Conservation (phyloP, 106 monocot species). For the Dioscorea alata region DNA sequence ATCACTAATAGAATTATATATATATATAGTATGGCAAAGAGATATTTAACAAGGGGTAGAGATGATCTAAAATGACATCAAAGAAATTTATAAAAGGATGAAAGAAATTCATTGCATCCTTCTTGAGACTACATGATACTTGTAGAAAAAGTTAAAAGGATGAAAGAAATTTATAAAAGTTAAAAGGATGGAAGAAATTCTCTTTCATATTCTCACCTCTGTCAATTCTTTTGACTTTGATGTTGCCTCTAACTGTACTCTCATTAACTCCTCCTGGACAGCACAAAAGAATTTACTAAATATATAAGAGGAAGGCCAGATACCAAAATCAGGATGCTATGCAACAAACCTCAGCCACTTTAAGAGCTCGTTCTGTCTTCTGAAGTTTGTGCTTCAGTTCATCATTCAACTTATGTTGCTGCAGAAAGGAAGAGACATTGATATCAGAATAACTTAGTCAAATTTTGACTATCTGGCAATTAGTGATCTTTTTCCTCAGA, state of each 20-base stretch:
- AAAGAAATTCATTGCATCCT: no score
- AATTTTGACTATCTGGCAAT: background rate
- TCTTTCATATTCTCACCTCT: conserved; percentile 9
- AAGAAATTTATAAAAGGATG: no score
- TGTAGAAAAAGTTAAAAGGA: no score
- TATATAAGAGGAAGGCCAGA: background rate
- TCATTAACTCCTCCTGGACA: conserved; percentile 10
- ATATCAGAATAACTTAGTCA: background rate
- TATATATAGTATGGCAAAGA: no score
- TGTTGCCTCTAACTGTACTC: conserved; percentile 11
- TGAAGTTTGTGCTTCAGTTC: conserved; percentile 4
- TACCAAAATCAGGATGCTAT: background rate
- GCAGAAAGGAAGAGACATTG: background rate
- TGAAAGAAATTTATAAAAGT: no score
- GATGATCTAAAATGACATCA: no score
- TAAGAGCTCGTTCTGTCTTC: conserved; percentile 13
- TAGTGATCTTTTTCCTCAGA: background rate
- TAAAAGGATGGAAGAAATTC: background rate
- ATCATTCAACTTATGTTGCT: conserved; percentile 1
- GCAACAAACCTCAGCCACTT: conserved; percentile 8
- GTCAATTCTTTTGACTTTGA: conserved; percentile 11
- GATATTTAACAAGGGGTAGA: no score
- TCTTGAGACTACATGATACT: no score
- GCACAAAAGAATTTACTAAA: background rate
- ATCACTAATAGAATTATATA: no score